Evolutionary conservation across 176 grass and related monocot genomes (phyloP), one percentile per base, ranked within the genome.

Genomic region (Triticum monococcum): DNA sequence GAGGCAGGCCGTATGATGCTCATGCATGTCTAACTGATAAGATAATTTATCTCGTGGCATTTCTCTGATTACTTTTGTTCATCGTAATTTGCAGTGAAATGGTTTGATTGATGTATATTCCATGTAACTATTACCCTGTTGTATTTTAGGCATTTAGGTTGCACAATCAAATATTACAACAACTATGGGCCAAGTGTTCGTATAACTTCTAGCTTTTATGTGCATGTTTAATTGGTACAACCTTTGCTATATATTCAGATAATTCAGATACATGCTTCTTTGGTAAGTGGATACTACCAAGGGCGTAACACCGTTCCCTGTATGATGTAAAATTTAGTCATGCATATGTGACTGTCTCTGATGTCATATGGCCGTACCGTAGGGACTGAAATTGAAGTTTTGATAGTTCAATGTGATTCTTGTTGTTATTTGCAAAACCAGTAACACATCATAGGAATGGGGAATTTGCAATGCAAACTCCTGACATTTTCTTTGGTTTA

Each of bases 1-100:
- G 43, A 74, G 68, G 81, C 57, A 81, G 69, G 61, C 63, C 63
- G 70, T 78, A 77, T 88, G 82, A 31, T 87, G 59, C 67, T 84
- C 26, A 25, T 85, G 25, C 76, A 73, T 83, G 43, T 64, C 10
- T 84, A 36, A 84, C 81, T 50, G 24, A 80, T 68, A 79, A 30
- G 33, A 43, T 59, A 46, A 67, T 54, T 80, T 48, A 14, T 82
- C 7, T 36, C 25, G 13, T 35, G 9, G 1, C 64, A 3, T 57
- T 57, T 75, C 32, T 57, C 32, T 67, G 4, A 26, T 35, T 9
- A 67, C 74, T 72, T 1, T 9, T 72, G 33, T 72, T 56, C 79
- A 63, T 13, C 40, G 56, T 52, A 18, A 26, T 37, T 45, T 86
- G n/a, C 11, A 10, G 12, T 20, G 36, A 85, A 76, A 45, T 60